Base-by-base conservation (phyloP, 2,329 filamentous ascomycete species). In the Pseudocercospora crystallina region DNA sequence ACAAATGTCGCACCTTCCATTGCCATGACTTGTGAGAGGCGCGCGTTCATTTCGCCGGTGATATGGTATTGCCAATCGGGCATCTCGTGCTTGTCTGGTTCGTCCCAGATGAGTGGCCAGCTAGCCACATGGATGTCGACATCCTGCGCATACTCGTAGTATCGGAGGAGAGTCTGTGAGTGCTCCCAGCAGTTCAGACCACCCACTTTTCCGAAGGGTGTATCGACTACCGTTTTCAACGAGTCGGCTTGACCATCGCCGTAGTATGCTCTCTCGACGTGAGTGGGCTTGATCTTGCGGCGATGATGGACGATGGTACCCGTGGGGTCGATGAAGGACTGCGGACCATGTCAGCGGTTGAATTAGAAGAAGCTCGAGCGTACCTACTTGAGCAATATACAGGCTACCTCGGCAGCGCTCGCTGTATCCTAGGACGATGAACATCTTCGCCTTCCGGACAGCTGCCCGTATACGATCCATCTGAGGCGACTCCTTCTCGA, bases 221-320 rank as follows among this genome's bases (percentile, higher is more conserved):
- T 62, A 11, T 57, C 45, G 10, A 74, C 71, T 0, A 82, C 80
- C 0, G 72, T 76, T 43, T 73, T 62, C 32, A 78, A 71, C 14
- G 77, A 75, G 53, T 80, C 75, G 5, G 78, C 79, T 1, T 74
- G 71, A 9, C 75, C 78, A 42, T 82, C 79, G 2, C 80, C 79
- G 52, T 78, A 82, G 26, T 80, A 70, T 5, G 79, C 74, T 32
- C 76, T 71, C 66, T 81, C 79, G 32, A 81, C 77, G 57, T 81
- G 78, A 2, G 79, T 81, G 1, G 79, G 74, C 63, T 77, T 78
- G 55, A 81, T 76, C 68, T 82, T 82, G 56, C 79, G 74, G n/a
- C 79, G 74, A 57, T 77, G 73, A 67, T 79, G 78, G 46, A 77
- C 65, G 47, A 82, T 67, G 12, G 76, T 75, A 11, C 71, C 67